Conservation (phyloP, 2,329 filamentous ascomycete genomes). For the Paraphaeosphaeria sporulosa region DNA sequence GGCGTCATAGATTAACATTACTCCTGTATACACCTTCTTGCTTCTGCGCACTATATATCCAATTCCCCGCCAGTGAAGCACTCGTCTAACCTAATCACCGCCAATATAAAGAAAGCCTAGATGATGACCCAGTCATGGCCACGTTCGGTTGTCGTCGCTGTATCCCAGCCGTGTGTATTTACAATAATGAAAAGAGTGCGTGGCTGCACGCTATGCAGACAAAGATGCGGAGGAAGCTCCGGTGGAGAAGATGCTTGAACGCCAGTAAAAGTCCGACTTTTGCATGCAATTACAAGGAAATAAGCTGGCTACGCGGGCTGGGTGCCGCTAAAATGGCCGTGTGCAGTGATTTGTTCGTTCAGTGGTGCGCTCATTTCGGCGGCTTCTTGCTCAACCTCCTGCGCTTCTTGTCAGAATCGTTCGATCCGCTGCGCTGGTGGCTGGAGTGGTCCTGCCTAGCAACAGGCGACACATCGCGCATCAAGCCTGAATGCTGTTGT, state of each 20-base stretch:
- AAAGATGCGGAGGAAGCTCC: no score
- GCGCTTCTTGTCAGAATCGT: constrained; percentile 44
- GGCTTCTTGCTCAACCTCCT: constrained; percentile 46
- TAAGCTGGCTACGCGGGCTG: neutral
- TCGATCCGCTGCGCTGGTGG: constrained; percentile 41
- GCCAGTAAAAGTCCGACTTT: constrained; percentile 10
- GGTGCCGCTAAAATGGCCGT: neutral
- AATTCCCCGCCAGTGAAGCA: neutral
- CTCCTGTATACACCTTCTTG: constrained; percentile 8
- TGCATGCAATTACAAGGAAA: constrained; percentile 14
- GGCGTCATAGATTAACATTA: constrained; percentile 10
- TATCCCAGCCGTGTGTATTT: constrained; percentile 4
- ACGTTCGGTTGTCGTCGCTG: neutral
- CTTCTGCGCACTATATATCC: constrained; percentile 6
- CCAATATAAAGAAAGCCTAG: constrained; percentile 1
- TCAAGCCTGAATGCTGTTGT: constrained; percentile 42
- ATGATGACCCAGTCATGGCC: constrained; percentile 8
- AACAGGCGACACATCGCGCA: constrained; percentile 45
- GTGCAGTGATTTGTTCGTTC: neutral
- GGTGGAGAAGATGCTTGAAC: constrained; percentile 8
- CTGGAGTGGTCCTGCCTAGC: constrained; percentile 20
- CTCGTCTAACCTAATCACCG: neutral
- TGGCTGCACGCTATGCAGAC: neutral
- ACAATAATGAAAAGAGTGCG: neutral
- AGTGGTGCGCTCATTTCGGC: constrained; percentile 21